Conservation (phyloP, 2,329 filamentous ascomycete species). For the Alternaria sp. region DNA sequence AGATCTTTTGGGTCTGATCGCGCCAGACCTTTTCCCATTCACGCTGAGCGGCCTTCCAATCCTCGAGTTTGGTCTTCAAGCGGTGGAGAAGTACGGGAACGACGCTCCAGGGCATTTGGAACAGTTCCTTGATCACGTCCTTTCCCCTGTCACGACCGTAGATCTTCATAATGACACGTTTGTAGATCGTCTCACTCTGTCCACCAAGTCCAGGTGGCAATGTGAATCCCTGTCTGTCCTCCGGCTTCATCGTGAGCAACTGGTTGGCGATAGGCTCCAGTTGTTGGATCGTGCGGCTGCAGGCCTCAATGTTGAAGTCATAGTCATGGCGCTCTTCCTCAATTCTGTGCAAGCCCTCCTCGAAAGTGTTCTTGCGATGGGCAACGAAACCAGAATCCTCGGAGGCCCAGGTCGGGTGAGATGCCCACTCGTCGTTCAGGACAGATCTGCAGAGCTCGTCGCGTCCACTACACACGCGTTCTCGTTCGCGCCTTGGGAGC, state of each 20-base stretch:
- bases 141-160: conserved; percentile 85
- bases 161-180: conserved; percentile 95
- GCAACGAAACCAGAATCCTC: conserved; percentile 98
- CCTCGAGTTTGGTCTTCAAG: conserved; percentile 94
- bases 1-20: conserved; percentile 90
- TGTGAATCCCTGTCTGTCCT: conserved; percentile 76
- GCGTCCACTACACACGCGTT: conserved; percentile 90
- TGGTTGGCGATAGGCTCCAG: conserved; percentile 93
- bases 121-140: conserved; percentile 86
- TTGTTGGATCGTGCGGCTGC: conserved; percentile 92
- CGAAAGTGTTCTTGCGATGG: conserved; percentile 93
- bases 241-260: conserved; percentile 75
- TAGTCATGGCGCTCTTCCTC: conserved; percentile 99
- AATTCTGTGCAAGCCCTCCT: conserved; percentile 92
- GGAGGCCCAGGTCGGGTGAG: conserved; percentile 97
- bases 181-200: conserved; percentile 95
- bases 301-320: conserved; percentile 97
- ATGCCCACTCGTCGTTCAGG: conserved; percentile 97
- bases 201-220: conserved; percentile 86
- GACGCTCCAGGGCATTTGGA: conserved; percentile 81
- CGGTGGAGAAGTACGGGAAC: conserved; percentile 87
- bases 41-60: conserved; percentile 95
- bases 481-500: conserved; percentile 85
- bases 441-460: conserved; percentile 94
- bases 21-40: conserved; percentile 99